phyloP scores from a whole-genome alignment of 106 monocot genomes.

The Phalaenopsis aphrodite region DNA sequence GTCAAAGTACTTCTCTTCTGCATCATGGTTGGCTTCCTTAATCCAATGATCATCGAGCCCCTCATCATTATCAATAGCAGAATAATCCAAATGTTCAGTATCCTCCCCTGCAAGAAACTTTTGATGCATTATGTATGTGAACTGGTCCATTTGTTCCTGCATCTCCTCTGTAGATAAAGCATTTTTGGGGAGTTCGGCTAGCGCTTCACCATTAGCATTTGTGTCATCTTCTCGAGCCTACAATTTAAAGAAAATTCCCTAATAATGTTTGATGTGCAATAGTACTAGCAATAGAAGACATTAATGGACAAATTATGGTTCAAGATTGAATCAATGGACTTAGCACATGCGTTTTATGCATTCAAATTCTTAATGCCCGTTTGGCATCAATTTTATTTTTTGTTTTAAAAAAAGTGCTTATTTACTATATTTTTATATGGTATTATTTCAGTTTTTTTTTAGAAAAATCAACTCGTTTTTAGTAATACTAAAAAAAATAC shows the following conservation, averaged over 20 bases:
- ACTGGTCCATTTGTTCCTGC: conserved; percentile 78
- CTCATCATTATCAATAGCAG: conserved; percentile 74
- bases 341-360: background rate
- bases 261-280: too few relatives aligned
- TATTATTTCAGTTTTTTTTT: too few relatives aligned
- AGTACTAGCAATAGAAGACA: too few relatives aligned
- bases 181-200: conserved; percentile 5
- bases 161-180: conserved; percentile 51
- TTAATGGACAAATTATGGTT: too few relatives aligned
- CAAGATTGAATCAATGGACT: too few relatives aligned
- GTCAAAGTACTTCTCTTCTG: conserved; percentile 89
- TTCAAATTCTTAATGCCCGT: background rate
- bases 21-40: conserved; percentile 71
- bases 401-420: too few relatives aligned
- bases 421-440: too few relatives aligned
- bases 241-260: background rate
- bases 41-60: conserved; percentile 89
- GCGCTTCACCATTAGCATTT: background rate
- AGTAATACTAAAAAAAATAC: too few relatives aligned
- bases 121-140: conserved; percentile 84
- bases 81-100: conserved; percentile 59
- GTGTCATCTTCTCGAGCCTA: conserved; percentile 3
- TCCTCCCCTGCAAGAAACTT: conserved; percentile 89
- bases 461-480: too few relatives aligned
- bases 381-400: too few relatives aligned